phyloP scores from a whole-genome alignment of 2,329 filamentous ascomycete species.

The Verticillium isaacii region DNA sequence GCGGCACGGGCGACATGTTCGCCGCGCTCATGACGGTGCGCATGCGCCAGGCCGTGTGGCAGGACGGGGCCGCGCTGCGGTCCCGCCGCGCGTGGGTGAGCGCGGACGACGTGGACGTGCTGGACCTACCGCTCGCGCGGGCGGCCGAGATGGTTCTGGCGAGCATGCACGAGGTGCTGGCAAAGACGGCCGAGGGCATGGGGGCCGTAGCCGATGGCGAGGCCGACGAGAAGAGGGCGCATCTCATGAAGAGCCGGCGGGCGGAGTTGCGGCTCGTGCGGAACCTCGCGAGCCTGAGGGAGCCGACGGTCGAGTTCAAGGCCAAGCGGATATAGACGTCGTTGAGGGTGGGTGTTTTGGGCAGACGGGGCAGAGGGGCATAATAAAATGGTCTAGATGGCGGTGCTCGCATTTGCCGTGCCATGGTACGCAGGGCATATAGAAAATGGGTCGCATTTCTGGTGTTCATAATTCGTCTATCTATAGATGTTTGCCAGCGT shows the following conservation, averaged over 20 bases:
- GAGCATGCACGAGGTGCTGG: constrained; percentile 85
- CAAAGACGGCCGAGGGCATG: constrained; percentile 63
- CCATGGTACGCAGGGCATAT: constrained; percentile 4
- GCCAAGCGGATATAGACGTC: constrained; percentile 43
- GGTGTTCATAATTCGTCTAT: constrained; percentile 5
- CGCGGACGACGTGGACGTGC: constrained; percentile 62
- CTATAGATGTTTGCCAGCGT: neutral
- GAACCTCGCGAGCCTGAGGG: constrained; percentile 62
- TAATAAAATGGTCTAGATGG: neutral
- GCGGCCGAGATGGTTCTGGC: constrained; percentile 84
- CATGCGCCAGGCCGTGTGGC: constrained; percentile 73
- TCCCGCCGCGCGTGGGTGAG: constrained; percentile 71
- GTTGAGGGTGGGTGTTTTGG: too few relatives aligned
- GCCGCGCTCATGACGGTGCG: constrained; percentile 84
- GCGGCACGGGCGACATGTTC: constrained; percentile 97
- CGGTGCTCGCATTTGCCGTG: neutral
- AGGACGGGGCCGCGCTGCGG: constrained; percentile 21
- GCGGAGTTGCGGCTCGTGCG: constrained; percentile 81
- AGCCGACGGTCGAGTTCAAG: constrained; percentile 60
- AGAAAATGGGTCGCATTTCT: neutral
- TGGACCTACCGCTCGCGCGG: constrained; percentile 74
- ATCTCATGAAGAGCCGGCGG: constrained; percentile 73
- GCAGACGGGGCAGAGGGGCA: neutral
- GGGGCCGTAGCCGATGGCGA: constrained; percentile 25
- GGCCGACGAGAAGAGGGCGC: constrained; percentile 50